Base-by-base conservation (phyloP, 306 rosid species). In the Trichosanthes cucumerina region DNA sequence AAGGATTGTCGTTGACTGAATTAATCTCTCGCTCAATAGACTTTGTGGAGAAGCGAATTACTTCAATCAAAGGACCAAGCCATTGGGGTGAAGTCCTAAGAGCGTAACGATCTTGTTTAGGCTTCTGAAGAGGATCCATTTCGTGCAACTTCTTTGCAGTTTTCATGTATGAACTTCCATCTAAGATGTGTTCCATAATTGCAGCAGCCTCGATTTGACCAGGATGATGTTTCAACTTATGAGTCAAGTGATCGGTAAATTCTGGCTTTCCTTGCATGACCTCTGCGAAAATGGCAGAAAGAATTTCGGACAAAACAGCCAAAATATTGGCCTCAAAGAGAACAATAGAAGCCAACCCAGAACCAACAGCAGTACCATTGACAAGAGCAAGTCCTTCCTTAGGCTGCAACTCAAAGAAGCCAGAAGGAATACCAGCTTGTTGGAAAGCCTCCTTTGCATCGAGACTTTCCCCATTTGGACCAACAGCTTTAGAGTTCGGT, bases 151-250 rank as follows among this genome's bases (percentile, higher is more conserved):
- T 93, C 80, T 88, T 80, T 10, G 97, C 96, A 0, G 87, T 90
- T 84, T 90, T 90, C 0, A 93, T 76, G 59, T 90, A 91, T 0
- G 93, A 80, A 79, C 97, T 93, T 10, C 98, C 98, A 46, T 91
- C 97, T 80, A 93, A 88, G 83, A 93, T 85, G 62, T 93, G 97
- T 56, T 91, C 98, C 97, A 93, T 93, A 0, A 93, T 93, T 19
- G 98, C 97, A 6, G 98, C 98, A 5, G 98, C 97, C 26, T 93
- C 98, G 56, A 93, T 93, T 31, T 93, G 98, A 0, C 98, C 97
- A 43, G 98, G 98, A 41, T 93, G 98, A 65, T 93, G 98, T 81
- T 91, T 93, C 66, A 91, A 59, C 44, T 91, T 93, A 47, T 93
- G 98, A 7, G 70, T 63, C 12, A 63, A 63, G 33, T 63, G 13